Conservation (phyloP, 225 moss, liverwort and hornwort species). For the Physcomitrellopsis africana region DNA sequence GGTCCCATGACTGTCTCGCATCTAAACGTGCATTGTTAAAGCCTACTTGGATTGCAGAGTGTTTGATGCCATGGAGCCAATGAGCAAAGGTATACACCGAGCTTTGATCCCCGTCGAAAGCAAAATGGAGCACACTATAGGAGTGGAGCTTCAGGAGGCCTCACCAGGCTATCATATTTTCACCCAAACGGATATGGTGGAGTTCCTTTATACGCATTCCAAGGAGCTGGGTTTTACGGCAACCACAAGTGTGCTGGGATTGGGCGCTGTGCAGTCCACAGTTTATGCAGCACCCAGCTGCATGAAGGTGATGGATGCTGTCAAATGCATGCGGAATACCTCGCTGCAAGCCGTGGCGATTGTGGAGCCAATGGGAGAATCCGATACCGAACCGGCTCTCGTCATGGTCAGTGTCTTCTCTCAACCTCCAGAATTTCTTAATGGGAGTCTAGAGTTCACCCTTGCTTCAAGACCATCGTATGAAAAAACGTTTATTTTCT, state of each 20-base stretch:
- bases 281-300: slow-evolving; percentile 85
- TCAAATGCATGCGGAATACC: slow-evolving; percentile 75
- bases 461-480: no score
- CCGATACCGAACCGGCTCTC: slow-evolving; percentile 54
- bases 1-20: not conserved
- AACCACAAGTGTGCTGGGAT: slow-evolving; percentile 53
- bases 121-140: slow-evolving; percentile 44
- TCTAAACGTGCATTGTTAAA: not conserved
- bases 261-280: slow-evolving; percentile 72
- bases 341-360: slow-evolving; percentile 88
- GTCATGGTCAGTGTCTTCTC: slow-evolving; percentile 54
- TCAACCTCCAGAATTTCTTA: no score
- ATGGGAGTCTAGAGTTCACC: no score
- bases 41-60: slow-evolving; percentile 45
- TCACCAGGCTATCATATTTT: slow-evolving; percentile 92
- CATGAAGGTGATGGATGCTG: slow-evolving; percentile 80
- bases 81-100: slow-evolving; percentile 90
- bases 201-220: slow-evolving; percentile 70
- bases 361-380: slow-evolving; percentile 56
- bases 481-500: no score
- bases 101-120: slow-evolving; percentile 73
- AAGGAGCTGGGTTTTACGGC: slow-evolving; percentile 52
- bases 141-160: slow-evolving; percentile 66
- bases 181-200: slow-evolving; percentile 86
- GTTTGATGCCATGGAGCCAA: slow-evolving; percentile 82